Evolutionary conservation across 2,329 filamentous ascomycete species (phyloP), one percentile per base, ranked within the genome.

Genomic region (Scedosporium apiospermum): DNA sequence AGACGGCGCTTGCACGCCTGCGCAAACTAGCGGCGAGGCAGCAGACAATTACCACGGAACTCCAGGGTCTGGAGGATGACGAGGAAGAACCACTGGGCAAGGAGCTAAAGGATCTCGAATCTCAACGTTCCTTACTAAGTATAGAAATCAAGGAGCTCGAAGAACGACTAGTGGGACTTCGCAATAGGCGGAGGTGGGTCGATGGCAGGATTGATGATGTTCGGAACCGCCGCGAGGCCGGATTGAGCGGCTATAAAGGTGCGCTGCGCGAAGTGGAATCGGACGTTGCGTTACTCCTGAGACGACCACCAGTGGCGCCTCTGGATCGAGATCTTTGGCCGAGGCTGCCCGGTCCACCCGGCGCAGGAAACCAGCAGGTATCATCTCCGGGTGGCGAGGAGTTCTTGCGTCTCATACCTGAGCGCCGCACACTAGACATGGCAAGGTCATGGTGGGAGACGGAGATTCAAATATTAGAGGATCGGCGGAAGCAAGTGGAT

Each of bases 381-480:
- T 23, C 46, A 7, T 74, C 75, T 1, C 68, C 75, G 0, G 75
- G 73, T 1, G 81, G 81, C 0, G 64, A 73, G 3, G 82, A 84
- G 42, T 90, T 90, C 62, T 70, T 87, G 42, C 76, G 78, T 2
- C 75, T 91, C 6, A 82, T 85, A 0, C 80, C 85, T 0, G 84
- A 88, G 67, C 80, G 88, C 18, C 79, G 89, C 57, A 92, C 88
- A 0, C 71, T 87, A 1, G 83, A 84, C 14, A 87, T 92, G 86
- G 89, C 88, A 0, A 83, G 79, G 64, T 81, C 86, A 14, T 89
- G 88, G 80, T 92, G 88, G 85, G 79, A 83, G 62, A 80, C 81
- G 5, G 88, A 92, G 66, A 76, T 87, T 1, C 74, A 74, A 1
- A 74, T 82, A 0, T 75, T 89, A 2, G 76, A 85, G 59, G 75